Conservation (phyloP, 805 yeast species). For the Saturnispora serradocipensis region DNA sequence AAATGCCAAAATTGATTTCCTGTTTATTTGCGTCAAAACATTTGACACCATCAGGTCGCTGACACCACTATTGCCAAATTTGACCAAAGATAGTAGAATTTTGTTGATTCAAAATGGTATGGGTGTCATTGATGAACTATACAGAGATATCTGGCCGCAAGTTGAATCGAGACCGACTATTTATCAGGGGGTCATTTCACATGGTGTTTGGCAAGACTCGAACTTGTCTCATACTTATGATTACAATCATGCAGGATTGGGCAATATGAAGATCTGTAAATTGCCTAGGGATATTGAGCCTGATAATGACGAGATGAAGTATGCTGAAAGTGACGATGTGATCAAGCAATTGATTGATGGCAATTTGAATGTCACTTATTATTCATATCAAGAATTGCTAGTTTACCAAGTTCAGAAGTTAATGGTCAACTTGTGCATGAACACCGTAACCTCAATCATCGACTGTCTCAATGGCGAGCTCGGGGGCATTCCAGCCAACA, state of each 20-base stretch:
- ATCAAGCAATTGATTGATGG: conserved; percentile 20
- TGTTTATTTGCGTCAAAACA: conserved; percentile 74
- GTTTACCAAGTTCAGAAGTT: conserved; percentile 65
- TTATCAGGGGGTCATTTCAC: conserved; percentile 70
- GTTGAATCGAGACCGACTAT: conserved; percentile 41
- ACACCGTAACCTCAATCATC: conserved; percentile 70
- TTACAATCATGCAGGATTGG: conserved; percentile 61
- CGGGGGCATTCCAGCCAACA: conserved; percentile 29
- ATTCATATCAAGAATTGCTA: conserved; percentile 36
- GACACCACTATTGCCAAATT: conserved; percentile 38
- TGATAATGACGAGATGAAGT: not conserved
- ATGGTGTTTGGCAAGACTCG: conserved; percentile 57
- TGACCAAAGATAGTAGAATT: conserved; percentile 44
- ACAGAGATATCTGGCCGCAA: conserved; percentile 44
- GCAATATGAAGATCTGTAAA: conserved; percentile 49
- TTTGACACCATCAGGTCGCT: conserved; percentile 63
- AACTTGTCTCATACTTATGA: conserved; percentile 28
- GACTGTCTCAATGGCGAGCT: conserved; percentile 76
- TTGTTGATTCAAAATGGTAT: conserved; percentile 79
- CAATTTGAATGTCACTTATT: conserved; percentile 24
- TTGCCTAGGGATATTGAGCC: conserved; percentile 34
- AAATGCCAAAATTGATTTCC: conserved; percentile 17
- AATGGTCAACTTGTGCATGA: conserved; percentile 72
- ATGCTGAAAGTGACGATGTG: conserved; percentile 8
- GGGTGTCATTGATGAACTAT: conserved; percentile 54